Percentiles rank a stretch among this genome's conserved stretches.
Evolutionary conservation across 2,329 filamentous ascomycete species (phyloP).

Genomic region (Apiospora pterosperma): DNA sequence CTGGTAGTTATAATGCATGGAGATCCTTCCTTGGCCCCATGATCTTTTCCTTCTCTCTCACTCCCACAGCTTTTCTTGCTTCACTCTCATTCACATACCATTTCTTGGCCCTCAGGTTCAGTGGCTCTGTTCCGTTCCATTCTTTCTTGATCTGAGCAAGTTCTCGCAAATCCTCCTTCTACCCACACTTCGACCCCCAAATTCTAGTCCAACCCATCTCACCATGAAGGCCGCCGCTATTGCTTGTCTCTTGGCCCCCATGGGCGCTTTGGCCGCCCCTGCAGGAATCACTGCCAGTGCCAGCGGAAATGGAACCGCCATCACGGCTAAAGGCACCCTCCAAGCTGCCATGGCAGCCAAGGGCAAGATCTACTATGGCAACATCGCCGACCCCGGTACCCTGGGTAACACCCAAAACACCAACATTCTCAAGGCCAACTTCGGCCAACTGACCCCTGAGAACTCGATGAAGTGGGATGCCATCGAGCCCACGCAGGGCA

Average conservation of each 20-base stretch:
- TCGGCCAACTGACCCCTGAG: slow-evolving; percentile 64
- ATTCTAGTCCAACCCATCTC: not conserved
- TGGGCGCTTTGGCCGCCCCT: slow-evolving; percentile 31
- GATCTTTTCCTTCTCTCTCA: not conserved
- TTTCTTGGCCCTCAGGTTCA: slow-evolving; percentile 5
- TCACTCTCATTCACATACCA: not conserved
- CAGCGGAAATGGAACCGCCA: too few relatives aligned
- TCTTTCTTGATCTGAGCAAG: slow-evolving; percentile 3
- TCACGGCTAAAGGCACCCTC: not conserved
- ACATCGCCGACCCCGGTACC: slow-evolving; percentile 49
- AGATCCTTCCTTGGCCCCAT: not conserved
- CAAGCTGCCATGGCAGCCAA: slow-evolving; percentile 48
- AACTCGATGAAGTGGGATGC: slow-evolving; percentile 71
- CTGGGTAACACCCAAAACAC: slow-evolving; percentile 47
- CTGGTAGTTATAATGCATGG: not conserved
- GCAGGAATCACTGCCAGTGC: too few relatives aligned
- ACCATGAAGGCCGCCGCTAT: slow-evolving; percentile 28
- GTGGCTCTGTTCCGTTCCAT: slow-evolving; percentile 5
- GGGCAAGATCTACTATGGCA: slow-evolving; percentile 65
- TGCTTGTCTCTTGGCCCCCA: slow-evolving; percentile 31
- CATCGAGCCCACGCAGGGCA: slow-evolving; percentile 33
- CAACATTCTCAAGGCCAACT: slow-evolving; percentile 56
- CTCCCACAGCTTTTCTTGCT: not conserved
- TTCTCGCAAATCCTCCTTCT: not conserved
- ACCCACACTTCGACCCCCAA: not conserved